Evolutionary conservation across 2,329 filamentous ascomycete genomes (phyloP).

Genomic region (Elsinoe perseae): DNA sequence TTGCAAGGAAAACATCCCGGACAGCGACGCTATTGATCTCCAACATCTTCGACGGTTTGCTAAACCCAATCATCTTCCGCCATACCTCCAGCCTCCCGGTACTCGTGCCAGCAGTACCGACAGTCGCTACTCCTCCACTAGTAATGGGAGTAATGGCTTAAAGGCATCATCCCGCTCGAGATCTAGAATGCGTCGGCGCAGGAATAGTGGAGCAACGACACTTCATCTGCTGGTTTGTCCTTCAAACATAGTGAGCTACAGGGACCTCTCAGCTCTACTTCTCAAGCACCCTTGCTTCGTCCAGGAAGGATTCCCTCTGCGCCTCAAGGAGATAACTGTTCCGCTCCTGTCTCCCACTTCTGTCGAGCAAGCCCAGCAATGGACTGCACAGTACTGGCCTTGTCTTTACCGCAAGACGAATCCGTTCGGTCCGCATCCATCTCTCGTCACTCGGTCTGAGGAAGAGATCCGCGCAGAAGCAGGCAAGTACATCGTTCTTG

Average conservation of each 20-base stretch:
- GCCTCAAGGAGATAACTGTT: constrained; percentile 58
- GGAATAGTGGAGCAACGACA: constrained; percentile 25
- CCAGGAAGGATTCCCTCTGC: constrained; percentile 37
- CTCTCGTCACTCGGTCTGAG: constrained; percentile 61
- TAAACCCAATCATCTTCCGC: constrained; percentile 43
- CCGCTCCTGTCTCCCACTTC: constrained; percentile 69
- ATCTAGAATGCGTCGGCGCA: constrained; percentile 18
- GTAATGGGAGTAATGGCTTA: constrained; percentile 14
- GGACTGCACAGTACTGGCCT: constrained; percentile 74
- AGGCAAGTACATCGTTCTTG: constrained; percentile 55
- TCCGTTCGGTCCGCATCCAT: constrained; percentile 74
- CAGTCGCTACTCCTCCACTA: constrained; percentile 16
- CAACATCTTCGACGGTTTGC: constrained; percentile 66
- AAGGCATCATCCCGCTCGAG: constrained; percentile 17
- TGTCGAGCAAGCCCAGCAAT: constrained; percentile 63
- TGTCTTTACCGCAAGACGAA: constrained; percentile 82
- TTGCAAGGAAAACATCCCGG: constrained; percentile 39
- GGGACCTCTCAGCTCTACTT: constrained; percentile 43
- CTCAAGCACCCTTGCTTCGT: constrained; percentile 34
- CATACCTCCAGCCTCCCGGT: constrained; percentile 16
- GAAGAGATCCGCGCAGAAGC: constrained; percentile 53
- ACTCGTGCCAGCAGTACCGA: constrained; percentile 15
- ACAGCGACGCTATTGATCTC: constrained; percentile 38
- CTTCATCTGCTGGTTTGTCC: constrained; percentile 48
- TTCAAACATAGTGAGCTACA: constrained; percentile 43